A percentile compares a stretch with the other conserved stretches of the same genome.
Conservation (phyloP, 352 stramenopile genomes). For the Pythium utonaiense region DNA sequence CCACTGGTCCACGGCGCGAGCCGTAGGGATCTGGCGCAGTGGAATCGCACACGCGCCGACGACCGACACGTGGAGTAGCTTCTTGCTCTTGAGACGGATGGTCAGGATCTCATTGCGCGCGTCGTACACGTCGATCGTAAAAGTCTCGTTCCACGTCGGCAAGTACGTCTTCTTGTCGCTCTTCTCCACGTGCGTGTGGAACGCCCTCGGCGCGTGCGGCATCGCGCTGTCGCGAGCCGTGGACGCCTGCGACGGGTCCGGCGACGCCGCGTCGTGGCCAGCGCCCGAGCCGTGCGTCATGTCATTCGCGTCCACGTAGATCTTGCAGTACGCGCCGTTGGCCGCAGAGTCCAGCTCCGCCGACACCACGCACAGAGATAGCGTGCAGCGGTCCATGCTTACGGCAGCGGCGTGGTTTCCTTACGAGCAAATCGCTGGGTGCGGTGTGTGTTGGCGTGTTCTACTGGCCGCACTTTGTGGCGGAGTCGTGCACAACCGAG, state of each 20-base stretch:
- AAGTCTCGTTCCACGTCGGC: conserved; percentile 26
- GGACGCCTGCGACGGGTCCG: conserved; percentile 5
- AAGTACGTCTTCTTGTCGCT: conserved; percentile 21
- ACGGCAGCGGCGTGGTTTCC: no score
- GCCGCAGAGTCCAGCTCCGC: conserved; percentile 22
- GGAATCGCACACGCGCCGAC: conserved; percentile 51
- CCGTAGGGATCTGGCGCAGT: conserved; percentile 38
- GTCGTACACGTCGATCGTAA: conserved; percentile 23
- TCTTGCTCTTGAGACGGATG: conserved; percentile 64
- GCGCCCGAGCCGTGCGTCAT: conserved; percentile 8
- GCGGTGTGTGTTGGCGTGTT: no score
- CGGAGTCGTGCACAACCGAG: neutral
- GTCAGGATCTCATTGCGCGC: conserved; percentile 42
- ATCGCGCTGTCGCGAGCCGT: conserved; percentile 3
- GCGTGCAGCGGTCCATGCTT: conserved; percentile 19
- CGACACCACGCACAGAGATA: conserved; percentile 25
- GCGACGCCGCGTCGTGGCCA: conserved; percentile 8
- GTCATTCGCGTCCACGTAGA: conserved; percentile 26
- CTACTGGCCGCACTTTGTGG: neutral
- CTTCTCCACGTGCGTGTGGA: conserved; percentile 25
- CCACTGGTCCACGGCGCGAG: conserved; percentile 47
- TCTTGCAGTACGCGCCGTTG: conserved; percentile 27
- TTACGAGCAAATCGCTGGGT: no score
- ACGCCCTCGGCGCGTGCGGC: conserved; percentile 7
- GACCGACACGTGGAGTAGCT: conserved; percentile 52